phyloP scores from a whole-genome alignment of 2,329 filamentous ascomycete species.

The Knoxdaviesia capensis region DNA sequence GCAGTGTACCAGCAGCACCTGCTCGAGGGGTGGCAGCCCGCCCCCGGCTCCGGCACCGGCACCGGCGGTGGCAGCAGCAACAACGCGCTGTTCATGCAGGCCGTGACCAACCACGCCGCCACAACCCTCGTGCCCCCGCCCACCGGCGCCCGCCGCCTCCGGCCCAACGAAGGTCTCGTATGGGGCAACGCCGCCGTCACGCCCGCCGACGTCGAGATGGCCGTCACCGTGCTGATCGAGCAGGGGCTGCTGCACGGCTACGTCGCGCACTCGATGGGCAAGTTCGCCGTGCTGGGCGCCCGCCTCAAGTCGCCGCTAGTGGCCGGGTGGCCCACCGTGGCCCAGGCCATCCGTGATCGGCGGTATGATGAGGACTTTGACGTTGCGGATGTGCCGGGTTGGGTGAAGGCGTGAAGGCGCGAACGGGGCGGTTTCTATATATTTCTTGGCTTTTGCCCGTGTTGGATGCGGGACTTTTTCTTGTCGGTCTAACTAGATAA shows the following conservation, averaged over 20 bases:
- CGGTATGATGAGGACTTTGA: conserved; percentile 36
- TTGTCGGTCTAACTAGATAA: too few species aligned
- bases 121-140: conserved; percentile 26
- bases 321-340: conserved; percentile 60
- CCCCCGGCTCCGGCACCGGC: conserved; percentile 13
- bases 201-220: conserved; percentile 51
- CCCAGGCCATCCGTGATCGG: conserved; percentile 43
- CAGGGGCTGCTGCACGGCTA: conserved; percentile 73
- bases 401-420: conserved; percentile 33
- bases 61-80: conserved; percentile 16
- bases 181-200: conserved; percentile 41
- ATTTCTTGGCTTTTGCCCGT: not conserved
- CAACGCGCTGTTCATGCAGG: conserved; percentile 29
- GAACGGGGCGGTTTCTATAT: not conserved
- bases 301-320: conserved; percentile 42
- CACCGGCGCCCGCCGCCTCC: conserved; percentile 18
- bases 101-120: conserved; percentile 24
- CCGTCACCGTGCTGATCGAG: conserved; percentile 55
- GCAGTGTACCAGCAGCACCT: conserved; percentile 45
- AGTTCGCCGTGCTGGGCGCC: conserved; percentile 68
- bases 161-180: conserved; percentile 38
- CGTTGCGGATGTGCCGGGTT: conserved; percentile 53
- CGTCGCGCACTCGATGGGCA: conserved; percentile 53
- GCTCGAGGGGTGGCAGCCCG: conserved; percentile 35
- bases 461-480: not conserved